These are phyloP conservation scores for Ganoderma sinense DNA, from an alignment of 1,284 basidiomycete genomes.

Conservation along the genomic window DNA sequence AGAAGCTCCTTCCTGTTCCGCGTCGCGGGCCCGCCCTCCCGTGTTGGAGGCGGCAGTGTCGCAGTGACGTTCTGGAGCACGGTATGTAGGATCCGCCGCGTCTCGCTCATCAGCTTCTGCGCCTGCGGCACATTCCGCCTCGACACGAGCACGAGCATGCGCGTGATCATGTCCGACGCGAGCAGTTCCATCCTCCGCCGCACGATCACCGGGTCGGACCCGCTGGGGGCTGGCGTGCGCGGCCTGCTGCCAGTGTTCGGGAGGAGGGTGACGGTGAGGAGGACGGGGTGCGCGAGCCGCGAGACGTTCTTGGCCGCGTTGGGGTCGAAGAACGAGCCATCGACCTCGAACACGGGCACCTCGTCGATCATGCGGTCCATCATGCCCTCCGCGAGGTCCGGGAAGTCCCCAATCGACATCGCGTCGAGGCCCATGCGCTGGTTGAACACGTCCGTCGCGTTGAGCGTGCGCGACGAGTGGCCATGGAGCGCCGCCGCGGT, in stretches of 20 bases:
- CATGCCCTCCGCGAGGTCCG: slow-evolving; percentile 82
- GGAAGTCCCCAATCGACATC: slow-evolving; percentile 71
- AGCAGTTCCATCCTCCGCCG: slow-evolving; percentile 94
- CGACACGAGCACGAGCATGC: slow-evolving; percentile 88
- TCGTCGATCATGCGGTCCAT: slow-evolving; percentile 94
- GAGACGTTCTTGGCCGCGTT: slow-evolving; percentile 82
- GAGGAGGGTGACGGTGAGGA: slow-evolving; percentile 88
- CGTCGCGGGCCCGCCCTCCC: slow-evolving; percentile 52
- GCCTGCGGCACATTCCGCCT: slow-evolving; percentile 89
- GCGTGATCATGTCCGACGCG: slow-evolving; percentile 93
- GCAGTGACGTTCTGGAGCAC: slow-evolving; percentile 84
- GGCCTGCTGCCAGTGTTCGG: slow-evolving; percentile 55
- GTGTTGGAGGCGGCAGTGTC: slow-evolving; percentile 57
- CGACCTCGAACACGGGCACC: slow-evolving; percentile 90
- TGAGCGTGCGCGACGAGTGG: slow-evolving; percentile 50
- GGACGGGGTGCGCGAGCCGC: slow-evolving; percentile 85
- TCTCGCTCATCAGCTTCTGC: slow-evolving; percentile 87
- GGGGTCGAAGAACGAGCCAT: slow-evolving; percentile 93
- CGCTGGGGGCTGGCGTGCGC: slow-evolving; percentile 53
- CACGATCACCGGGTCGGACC: slow-evolving; percentile 86
- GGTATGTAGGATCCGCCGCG: slow-evolving; percentile 85
- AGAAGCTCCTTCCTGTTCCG: slow-evolving; percentile 81
- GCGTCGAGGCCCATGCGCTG: slow-evolving; percentile 82
- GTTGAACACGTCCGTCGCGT: slow-evolving; percentile 84
- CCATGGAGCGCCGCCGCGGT: slow-evolving; percentile 31